Evolutionary conservation across 192 early-diverging fungal genomes (phyloP).

Genomic region (Linnemannia hyalina): DNA sequence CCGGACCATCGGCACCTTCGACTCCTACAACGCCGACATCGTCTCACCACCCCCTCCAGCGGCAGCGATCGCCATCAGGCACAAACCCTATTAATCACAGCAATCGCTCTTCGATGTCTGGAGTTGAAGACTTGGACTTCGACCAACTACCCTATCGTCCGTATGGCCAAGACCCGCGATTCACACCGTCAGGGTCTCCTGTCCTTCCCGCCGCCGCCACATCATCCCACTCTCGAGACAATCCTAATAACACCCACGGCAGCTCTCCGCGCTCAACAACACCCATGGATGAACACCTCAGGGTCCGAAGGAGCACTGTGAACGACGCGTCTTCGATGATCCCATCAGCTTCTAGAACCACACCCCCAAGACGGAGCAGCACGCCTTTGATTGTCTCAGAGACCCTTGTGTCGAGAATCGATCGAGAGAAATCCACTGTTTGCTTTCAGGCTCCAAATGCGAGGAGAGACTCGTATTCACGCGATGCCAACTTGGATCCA

Average conservation of each 20-base stretch:
- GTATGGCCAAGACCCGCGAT: not conserved
- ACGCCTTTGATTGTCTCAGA: slow-evolving; percentile 15
- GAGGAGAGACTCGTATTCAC: slow-evolving; percentile 8
- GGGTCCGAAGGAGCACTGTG: slow-evolving; percentile 9
- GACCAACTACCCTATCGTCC: slow-evolving; percentile 10
- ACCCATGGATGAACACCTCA: not conserved
- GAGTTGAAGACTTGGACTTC: not conserved
- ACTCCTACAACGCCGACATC: not conserved
- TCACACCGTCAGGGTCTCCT: not conserved
- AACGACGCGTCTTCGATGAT: slow-evolving; percentile 4
- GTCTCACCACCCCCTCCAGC: not conserved
- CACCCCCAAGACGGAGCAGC: slow-evolving; percentile 22
- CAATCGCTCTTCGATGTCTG: not conserved
- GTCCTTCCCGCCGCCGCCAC: not conserved
- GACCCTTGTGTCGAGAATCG: slow-evolving; percentile 37
- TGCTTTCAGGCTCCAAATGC: slow-evolving; percentile 37
- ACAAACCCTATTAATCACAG: not conserved
- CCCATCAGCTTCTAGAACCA: not conserved
- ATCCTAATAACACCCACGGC: not conserved
- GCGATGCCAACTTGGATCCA: slow-evolving; percentile 36
- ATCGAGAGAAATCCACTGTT: slow-evolving; percentile 43
- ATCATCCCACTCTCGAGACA: not conserved
- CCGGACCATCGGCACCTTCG: not conserved
- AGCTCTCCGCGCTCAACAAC: not conserved
- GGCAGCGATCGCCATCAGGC: slow-evolving; percentile 1